Evolutionary conservation across 108 stramenopile species (phyloP), one percentile per base, ranked within the genome.

Genomic region (Cyclotella baltica): DNA sequence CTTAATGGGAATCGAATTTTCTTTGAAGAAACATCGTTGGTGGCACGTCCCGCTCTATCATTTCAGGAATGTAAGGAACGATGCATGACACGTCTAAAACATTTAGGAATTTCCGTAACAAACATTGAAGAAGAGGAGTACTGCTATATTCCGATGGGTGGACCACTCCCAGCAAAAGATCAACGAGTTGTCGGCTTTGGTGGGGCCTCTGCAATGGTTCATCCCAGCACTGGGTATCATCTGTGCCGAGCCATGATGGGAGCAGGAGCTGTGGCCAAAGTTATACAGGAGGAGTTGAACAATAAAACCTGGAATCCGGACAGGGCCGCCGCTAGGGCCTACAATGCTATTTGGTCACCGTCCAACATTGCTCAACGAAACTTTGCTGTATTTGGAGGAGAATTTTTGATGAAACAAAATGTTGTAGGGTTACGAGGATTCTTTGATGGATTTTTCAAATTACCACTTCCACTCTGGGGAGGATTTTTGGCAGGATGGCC

Each of bases 401-500:
- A 98, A 72, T 98, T 96, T 70, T 83, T 98, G 31, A 98, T 98
- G 98, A 90, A 88, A 50, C 97, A 97, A 78, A 85, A 95, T 59
- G 93, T 94, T 1, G 92, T 87, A 35, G 93, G 92, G 0, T 81
- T 98, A 31, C 86, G 96, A n/a, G 98, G 98, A 16, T 98, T 97
- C 91, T 98, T 98, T 82, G 90, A 89, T 67, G 97, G 96, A 30
- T 98, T 98, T 80, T 98, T 98, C 75, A 77, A 87, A 55, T 80
- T 98, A 4, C 95, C 96, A 9, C 25, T 89, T 68, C 82, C 85
- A 23, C 62, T 94, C 34, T 98, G 98, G 98, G 90, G 85, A 67
- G 97, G 98, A n/a, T 98, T 98, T 87, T 78, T 98, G 3, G 97
- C 97, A 3, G 96, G 96, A 13, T 98, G 95, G 95, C 95, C 93